phyloP scores from a whole-genome alignment of 148 eudicot genomes.

The Silene conica region DNA sequence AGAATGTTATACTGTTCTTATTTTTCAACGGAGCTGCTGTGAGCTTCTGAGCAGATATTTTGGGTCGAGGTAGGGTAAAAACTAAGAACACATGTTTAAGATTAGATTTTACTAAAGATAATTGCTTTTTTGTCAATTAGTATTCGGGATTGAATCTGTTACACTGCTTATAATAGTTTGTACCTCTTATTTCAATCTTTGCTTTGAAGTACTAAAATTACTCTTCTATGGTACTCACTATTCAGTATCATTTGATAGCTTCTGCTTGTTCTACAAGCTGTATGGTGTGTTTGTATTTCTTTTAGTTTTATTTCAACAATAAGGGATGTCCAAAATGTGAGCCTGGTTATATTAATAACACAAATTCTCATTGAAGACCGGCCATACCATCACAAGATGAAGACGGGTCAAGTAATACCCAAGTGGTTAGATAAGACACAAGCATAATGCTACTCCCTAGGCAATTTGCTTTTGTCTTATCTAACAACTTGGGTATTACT shows the following conservation, averaged over 20 bases:
- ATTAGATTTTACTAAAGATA: not conserved
- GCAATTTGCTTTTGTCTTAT: no score
- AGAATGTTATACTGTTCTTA: no score
- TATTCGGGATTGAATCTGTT: not conserved
- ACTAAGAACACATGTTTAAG: no score
- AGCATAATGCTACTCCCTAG: no score
- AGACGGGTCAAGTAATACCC: no score
- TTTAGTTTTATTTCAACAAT: not conserved
- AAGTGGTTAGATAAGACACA: no score
- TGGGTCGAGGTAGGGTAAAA: no score
- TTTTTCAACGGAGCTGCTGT: no score
- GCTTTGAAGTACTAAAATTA: not conserved
- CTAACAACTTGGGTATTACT: no score
- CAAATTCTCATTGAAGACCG: no score
- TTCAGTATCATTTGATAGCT: not conserved
- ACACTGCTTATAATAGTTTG: not conserved
- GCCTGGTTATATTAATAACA: not conserved
- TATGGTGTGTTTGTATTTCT: not conserved
- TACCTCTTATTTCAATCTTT: not conserved
- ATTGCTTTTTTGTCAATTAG: not conserved
- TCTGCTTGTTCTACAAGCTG: not conserved
- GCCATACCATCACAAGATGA: no score
- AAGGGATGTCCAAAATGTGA: not conserved
- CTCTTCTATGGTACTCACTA: not conserved
- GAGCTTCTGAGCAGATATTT: no score